phyloP scores from a whole-genome alignment of 257 asterid species.

The Mitragyna speciosa region DNA sequence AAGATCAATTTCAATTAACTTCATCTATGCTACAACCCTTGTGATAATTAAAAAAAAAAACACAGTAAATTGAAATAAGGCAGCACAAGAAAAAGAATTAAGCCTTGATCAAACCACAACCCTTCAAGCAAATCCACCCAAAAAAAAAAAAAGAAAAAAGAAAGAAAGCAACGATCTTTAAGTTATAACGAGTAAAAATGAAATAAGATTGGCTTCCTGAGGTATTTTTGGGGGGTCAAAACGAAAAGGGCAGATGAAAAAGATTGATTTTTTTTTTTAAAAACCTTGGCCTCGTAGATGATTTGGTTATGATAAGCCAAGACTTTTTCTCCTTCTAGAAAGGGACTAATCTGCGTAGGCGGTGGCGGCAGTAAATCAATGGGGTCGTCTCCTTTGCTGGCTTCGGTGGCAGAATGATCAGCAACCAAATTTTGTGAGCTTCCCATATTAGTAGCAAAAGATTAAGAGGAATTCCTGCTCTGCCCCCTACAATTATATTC shows the following conservation, averaged over 20 bases:
- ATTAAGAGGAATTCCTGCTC: not conserved
- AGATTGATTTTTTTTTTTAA: not conserved
- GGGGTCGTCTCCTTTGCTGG: conserved; percentile 27
- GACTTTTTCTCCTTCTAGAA: conserved; percentile 59
- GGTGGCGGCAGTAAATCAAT: conserved; percentile 27
- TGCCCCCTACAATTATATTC: not conserved
- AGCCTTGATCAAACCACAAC: not conserved
- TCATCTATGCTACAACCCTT: not conserved
- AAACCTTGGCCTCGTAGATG: conserved; percentile 72
- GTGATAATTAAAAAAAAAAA: not conserved
- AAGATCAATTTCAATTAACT: not conserved
- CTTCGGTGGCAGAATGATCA: conserved; percentile 24
- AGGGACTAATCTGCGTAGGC: conserved; percentile 25
- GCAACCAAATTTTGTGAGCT: conserved; percentile 17
- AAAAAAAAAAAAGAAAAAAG: not conserved
- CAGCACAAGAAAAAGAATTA: too few relatives aligned
- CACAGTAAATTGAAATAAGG: not conserved
- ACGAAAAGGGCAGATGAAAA: not conserved
- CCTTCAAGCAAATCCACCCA: not conserved
- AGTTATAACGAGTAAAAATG: too few relatives aligned
- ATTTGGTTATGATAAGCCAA: conserved; percentile 50
- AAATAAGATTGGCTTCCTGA: not conserved
- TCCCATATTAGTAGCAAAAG: conserved; percentile 12
- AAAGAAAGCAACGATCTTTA: not conserved
- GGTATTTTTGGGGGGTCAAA: too few relatives aligned